Evolutionary conservation across 1,284 basidiomycete genomes (phyloP), one percentile per base, ranked within the genome.

Genomic region (Sporisorium iseilematis-ciliati): DNA sequence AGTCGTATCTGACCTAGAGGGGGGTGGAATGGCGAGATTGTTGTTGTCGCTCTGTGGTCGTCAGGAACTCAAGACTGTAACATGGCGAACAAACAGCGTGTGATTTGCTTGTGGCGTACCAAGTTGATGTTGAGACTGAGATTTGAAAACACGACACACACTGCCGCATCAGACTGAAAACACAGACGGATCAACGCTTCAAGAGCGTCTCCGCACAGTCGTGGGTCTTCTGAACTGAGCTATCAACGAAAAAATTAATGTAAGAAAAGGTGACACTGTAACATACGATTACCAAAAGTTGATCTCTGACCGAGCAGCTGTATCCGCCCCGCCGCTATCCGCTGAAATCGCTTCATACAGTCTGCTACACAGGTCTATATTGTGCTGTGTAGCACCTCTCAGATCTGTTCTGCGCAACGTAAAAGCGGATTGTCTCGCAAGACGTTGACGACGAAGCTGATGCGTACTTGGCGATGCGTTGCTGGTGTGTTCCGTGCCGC

Each of bases 1-100:
- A 82, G 84, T 86, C 78, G 85, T 84, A 85, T 58, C 78, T 82
- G 33, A 71, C 71, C 1, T 75, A 58, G n/a, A 18, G 14, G 16
- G 48, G 5, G 48, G 4, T 12, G 23, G 8, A n/a, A n/a, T n/a
- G n/a, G n/a, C n/a, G n/a, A n/a, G n/a, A n/a, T n/a, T n/a, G n/a
- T n/a, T n/a, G n/a, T n/a, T n/a, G n/a, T n/a, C n/a, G n/a, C n/a
- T n/a, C 26, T 25, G 6, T n/a, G 18, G 18, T 42, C 20, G 14
- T 18, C 40, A 4, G 41, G 20, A 42, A 42, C 20, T 42, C 3
- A 21, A 16, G 2, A 3, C 16, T 38, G 7, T 14, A 3, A 2
- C 14, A 16, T 38, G 35, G 14, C 14, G n/a, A n/a, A n/a, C n/a
- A n/a, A n/a, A n/a, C n/a, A n/a, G n/a, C n/a, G n/a, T n/a, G n/a